Base-by-base conservation (phyloP, 2,329 filamentous ascomycete genomes). In the Curvularia hawaiiensis region DNA sequence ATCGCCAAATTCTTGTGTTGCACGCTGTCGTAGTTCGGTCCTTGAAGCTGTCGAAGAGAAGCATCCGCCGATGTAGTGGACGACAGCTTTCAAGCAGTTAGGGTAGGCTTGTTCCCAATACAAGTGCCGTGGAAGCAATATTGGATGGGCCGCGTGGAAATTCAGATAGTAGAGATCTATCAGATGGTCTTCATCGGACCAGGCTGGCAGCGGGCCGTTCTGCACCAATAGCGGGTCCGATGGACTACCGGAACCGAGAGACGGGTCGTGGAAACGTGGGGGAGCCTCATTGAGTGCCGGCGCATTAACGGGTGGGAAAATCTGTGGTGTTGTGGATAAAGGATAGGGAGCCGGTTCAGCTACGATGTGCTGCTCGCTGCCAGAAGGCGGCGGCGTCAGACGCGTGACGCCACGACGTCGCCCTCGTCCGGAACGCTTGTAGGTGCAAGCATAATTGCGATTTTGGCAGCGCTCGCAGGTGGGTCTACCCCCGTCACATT, bases 11-110 rank as follows among this genome's bases (percentile, higher is more conserved):
- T 61, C 55, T 26, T 49, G 50, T 28, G 41, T 52, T 3, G 61
- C 57, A 1, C 48, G 47, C 28, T 68, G 58, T 47, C 76, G 74
- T 52, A 80, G 77, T 2, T 65, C 58, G 44, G 79, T 75, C 38
- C 73, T 75, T 1, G 76, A 73, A 16, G 71, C 70, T 4, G 75
- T 69, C 2, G 77, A 70, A 1, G 79, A 76, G 61, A 83, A 84
- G 60, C 83, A 81, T 8, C 80, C 75, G 14, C 81, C 84, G 30
- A 84, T 78, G 61, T 83, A 82, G 51, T 80, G 79, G 51, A 85
- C 77, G 12, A 82, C 79, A 31, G 80, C 72, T 58, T 79, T 78
- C 26, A 86, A 70, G 59, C 77, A 80, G 18, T 67, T 79, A 10
- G 65, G 61, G 24, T 67, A 59, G 7, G 30, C 38, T 2, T 44